Evolutionary conservation across 192 early-diverging fungal species (phyloP).

Genomic region (Podila horticola): DNA sequence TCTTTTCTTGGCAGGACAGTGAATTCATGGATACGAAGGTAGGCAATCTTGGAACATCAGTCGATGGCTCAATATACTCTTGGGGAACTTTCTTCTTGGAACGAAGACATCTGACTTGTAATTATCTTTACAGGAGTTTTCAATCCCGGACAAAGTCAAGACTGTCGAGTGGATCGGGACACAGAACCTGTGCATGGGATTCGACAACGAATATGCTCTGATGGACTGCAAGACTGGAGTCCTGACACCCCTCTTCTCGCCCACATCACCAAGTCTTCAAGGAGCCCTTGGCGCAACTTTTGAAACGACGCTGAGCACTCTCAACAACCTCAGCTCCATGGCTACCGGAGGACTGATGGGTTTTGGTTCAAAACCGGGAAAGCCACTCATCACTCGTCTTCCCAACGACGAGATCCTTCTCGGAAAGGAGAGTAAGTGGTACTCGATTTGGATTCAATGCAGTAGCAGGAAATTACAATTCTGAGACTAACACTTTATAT

Average conservation of each 20-base stretch:
- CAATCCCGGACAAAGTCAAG: slow-evolving; percentile 74
- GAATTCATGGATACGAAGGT: slow-evolving; percentile 75
- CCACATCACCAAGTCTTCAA: slow-evolving; percentile 48
- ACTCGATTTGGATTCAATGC: neutral
- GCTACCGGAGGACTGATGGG: slow-evolving; percentile 54
- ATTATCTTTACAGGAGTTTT: slow-evolving; percentile 65
- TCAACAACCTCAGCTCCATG: slow-evolving; percentile 45
- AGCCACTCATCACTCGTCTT: slow-evolving; percentile 69
- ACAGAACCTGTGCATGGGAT: slow-evolving; percentile 72
- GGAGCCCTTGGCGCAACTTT: slow-evolving; percentile 51
- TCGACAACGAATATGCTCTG: slow-evolving; percentile 69
- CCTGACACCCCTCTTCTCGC: slow-evolving; percentile 65
- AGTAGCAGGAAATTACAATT: too few species aligned
- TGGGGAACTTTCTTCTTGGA: too few species aligned
- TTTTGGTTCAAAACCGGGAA: slow-evolving; percentile 59
- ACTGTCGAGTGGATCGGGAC: slow-evolving; percentile 83
- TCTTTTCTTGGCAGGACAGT: slow-evolving; percentile 81
- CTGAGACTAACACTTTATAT: too few species aligned
- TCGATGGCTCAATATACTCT: too few species aligned
- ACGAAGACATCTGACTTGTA: neutral
- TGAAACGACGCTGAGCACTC: slow-evolving; percentile 54
- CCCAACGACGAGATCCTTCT: slow-evolving; percentile 73
- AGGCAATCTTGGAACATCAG: neutral
- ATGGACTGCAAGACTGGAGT: slow-evolving; percentile 67
- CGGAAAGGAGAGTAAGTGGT: slow-evolving; percentile 64